phyloP scores from a whole-genome alignment of 768 basidiomycete species.

The Trametopsis cervina region DNA sequence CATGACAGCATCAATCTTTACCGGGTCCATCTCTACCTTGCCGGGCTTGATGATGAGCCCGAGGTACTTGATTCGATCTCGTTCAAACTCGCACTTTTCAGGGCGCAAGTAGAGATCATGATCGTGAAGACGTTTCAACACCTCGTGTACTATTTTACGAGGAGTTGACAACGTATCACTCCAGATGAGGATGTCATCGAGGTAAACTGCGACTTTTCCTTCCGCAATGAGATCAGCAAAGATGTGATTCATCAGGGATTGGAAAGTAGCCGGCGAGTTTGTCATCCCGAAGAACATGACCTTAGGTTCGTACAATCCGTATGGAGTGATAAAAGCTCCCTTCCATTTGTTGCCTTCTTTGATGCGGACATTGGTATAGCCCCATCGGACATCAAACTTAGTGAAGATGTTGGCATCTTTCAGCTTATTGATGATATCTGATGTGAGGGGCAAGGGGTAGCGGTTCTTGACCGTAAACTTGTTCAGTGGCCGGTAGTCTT shows the following conservation, averaged over 20 bases:
- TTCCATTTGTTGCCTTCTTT: slow-evolving; percentile 23
- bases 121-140: slow-evolving; percentile 23
- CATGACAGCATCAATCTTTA: slow-evolving; percentile 24
- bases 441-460: slow-evolving; percentile 22
- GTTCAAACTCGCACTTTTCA: slow-evolving; percentile 31
- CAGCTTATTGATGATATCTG: slow-evolving; percentile 20
- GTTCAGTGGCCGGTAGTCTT: slow-evolving; percentile 28
- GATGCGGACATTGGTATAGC: slow-evolving; percentile 18
- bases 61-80: slow-evolving; percentile 23
- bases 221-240: slow-evolving; percentile 25
- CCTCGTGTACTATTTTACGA: slow-evolving; percentile 11
- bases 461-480: slow-evolving; percentile 20
- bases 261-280: slow-evolving; percentile 23
- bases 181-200: slow-evolving; percentile 33
- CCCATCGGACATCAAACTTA: slow-evolving; percentile 25
- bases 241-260: slow-evolving; percentile 26
- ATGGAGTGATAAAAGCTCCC: slow-evolving; percentile 25
- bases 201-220: slow-evolving; percentile 34
- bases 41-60: slow-evolving; percentile 23
- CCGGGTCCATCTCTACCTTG: slow-evolving; percentile 25
- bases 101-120: slow-evolving; percentile 30
- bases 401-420: slow-evolving; percentile 19
- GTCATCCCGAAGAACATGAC: slow-evolving; percentile 25
- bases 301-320: slow-evolving; percentile 20
- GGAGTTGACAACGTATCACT: slow-evolving; percentile 15